Percentiles rank a stretch among this genome's conserved stretches.
Evolutionary conservation across 2,329 filamentous ascomycete genomes (phyloP).

Genomic region (Penicillium oxalicum): DNA sequence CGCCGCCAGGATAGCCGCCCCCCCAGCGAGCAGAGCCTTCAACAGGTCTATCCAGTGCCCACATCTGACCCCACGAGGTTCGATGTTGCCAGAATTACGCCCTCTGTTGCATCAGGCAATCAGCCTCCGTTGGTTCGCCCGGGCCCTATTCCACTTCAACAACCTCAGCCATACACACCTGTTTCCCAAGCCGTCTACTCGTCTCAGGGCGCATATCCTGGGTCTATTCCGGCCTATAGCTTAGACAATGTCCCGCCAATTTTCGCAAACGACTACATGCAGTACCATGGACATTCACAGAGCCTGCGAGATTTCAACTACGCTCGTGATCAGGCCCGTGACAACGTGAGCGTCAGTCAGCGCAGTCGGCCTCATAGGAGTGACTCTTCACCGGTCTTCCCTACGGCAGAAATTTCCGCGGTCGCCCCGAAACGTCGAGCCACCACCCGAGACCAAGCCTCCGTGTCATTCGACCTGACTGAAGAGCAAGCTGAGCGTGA

Average conservation of each 20-base stretch:
- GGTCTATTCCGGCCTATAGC: slow-evolving; percentile 36
- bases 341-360: slow-evolving; percentile 6
- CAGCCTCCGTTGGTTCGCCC: slow-evolving; percentile 43
- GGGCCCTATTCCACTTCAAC: slow-evolving; percentile 66
- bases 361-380: slow-evolving; percentile 32
- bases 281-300: slow-evolving; percentile 15
- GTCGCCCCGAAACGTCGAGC: slow-evolving; percentile 29
- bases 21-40: slow-evolving; percentile 41
- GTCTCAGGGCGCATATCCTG: slow-evolving; percentile 30
- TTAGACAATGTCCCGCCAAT: slow-evolving; percentile 38
- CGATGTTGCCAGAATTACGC: slow-evolving; percentile 44
- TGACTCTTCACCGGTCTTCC: slow-evolving; percentile 43
- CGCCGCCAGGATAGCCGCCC: slow-evolving; percentile 26
- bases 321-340: slow-evolving; percentile 10
- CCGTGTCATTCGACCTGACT: slow-evolving; percentile 54
- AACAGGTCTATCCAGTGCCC: slow-evolving; percentile 61
- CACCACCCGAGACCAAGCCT: slow-evolving; percentile 36
- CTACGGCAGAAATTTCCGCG: slow-evolving; percentile 24
- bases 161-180: slow-evolving; percentile 72
- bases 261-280: slow-evolving; percentile 28
- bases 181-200: slow-evolving; percentile 64
- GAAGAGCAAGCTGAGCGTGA: slow-evolving; percentile 51
- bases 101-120: slow-evolving; percentile 17
- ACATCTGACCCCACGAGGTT: slow-evolving; percentile 60
- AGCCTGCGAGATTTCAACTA: slow-evolving; percentile 11